Base-by-base conservation (phyloP, 257 asterid genomes). In the Capsicum baccatum region DNA sequence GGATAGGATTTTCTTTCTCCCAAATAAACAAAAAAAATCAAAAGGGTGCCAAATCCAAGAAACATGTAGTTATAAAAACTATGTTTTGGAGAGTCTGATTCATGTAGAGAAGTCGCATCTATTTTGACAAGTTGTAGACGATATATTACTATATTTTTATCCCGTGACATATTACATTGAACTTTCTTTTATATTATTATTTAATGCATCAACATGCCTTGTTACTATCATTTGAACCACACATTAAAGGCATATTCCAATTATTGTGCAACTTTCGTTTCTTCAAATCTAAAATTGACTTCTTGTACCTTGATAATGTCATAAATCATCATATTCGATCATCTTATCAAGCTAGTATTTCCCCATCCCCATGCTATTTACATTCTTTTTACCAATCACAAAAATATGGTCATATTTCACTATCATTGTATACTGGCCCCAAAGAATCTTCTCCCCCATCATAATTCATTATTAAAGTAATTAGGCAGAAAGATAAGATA, bases 191-290 rank as follows among this genome's bases (percentile, higher is more conserved):
- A 3, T 6, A 68, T 21, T 52, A 39, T 68, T 39, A 39, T 39
- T 2, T 70, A 42, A 9, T 42, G 35, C 79, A 2, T 44, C 79
- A 42, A 44, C 52, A 5, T 17, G 79, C 13, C 56, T 70, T 17
- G 56, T 44, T 11, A 70, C 37, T 44, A 17, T 44, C 79, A 70
- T 70, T 70, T 70, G 79, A 70, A 70, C 37, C 57, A 70, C 56
- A 17, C 35, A 70, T 70, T 17, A 42, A 9, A 70, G 57, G 2
- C 26, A 70, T 39, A 39, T 42, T 35, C 37, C 37, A 42, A 42
- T 70, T 17, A 70, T 42, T 70, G 12, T 70, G 79, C 55, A 42
- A 70, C 57, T 70, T 42, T 44, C 16, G 10, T 44, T 66, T 70
- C 14, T 42, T 70, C 33, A 44, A 70, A 70, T 42, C 17, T 2